Evolutionary conservation across 257 asterid genomes (phyloP).

Genomic region (Rubia yunnanensis): DNA sequence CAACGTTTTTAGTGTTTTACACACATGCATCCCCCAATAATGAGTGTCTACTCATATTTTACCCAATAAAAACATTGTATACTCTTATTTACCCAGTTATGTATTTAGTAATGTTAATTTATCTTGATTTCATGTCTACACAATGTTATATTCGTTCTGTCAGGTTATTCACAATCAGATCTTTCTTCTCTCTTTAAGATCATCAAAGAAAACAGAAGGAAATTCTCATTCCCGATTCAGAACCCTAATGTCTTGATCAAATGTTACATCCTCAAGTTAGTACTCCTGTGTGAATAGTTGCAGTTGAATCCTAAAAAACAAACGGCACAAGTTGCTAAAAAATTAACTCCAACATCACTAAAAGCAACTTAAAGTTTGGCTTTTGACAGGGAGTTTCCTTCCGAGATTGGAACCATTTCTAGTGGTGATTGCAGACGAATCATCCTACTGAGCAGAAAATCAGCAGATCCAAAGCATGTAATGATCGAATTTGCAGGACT

Average conservation of each 20-base stretch:
- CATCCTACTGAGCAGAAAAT: constrained; percentile 4
- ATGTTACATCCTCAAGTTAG: too few relatives aligned
- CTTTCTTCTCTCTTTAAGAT: background rate
- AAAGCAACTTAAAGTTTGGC: too few relatives aligned
- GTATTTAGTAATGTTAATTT: too few relatives aligned
- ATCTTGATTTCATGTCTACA: background rate
- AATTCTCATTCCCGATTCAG: too few relatives aligned
- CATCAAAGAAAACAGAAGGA: too few relatives aligned
- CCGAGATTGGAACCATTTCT: too few relatives aligned
- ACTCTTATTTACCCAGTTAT: background rate
- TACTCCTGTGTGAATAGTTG: too few relatives aligned
- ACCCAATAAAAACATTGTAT: background rate
- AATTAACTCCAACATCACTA: background rate
- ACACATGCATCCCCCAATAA: background rate
- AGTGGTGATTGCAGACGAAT: background rate
- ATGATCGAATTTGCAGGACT: background rate
- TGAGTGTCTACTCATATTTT: background rate
- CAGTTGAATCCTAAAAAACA: background rate
- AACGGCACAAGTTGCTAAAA: background rate
- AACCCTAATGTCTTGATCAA: too few relatives aligned
- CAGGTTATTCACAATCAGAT: background rate
- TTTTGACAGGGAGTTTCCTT: too few relatives aligned
- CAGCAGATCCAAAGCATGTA: background rate
- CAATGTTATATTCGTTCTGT: background rate
- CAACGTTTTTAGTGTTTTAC: background rate